These are phyloP conservation scores for Rostrohypoxylon terebratum DNA, from an alignment of 495 filamentous ascomycete genomes.

Conservation along the genomic window DNA sequence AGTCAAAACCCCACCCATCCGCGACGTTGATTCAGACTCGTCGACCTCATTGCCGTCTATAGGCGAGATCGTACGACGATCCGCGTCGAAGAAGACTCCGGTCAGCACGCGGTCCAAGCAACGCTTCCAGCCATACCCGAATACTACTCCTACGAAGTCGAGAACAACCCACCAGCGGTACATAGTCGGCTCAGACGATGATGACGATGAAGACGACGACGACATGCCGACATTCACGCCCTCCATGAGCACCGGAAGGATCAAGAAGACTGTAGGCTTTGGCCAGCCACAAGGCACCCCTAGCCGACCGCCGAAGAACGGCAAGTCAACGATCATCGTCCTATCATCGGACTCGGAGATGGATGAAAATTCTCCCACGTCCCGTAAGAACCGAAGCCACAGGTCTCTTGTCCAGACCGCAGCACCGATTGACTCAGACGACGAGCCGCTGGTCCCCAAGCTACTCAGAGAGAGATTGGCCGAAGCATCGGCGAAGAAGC, in stretches of 20 bases:
- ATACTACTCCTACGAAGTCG: background rate
- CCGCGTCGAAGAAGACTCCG: background rate
- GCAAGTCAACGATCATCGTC: background rate
- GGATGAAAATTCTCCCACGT: background rate
- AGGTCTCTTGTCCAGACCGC: background rate
- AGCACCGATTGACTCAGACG: background rate
- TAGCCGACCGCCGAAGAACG: background rate
- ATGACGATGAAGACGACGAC: conserved; percentile 6
- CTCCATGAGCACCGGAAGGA: background rate
- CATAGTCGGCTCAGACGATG: background rate
- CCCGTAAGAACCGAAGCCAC: background rate
- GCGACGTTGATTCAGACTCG: background rate
- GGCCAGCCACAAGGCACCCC: background rate
- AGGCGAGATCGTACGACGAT: background rate
- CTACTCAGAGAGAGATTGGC: background rate
- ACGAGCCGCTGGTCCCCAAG: conserved; percentile 6
- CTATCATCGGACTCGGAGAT: background rate
- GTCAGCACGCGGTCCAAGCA: background rate
- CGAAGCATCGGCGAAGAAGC: background rate
- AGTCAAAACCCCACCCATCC: background rate
- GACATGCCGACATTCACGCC: background rate
- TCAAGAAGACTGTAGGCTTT: background rate
- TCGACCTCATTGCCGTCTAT: background rate
- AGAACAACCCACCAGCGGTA: background rate
- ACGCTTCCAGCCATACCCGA: background rate